A percentile compares a stretch with the other conserved stretches of the same genome.
These are phyloP conservation scores for Helminthosporium solani DNA, from an alignment of 2,329 filamentous ascomycete genomes.

Conservation along the genomic window DNA sequence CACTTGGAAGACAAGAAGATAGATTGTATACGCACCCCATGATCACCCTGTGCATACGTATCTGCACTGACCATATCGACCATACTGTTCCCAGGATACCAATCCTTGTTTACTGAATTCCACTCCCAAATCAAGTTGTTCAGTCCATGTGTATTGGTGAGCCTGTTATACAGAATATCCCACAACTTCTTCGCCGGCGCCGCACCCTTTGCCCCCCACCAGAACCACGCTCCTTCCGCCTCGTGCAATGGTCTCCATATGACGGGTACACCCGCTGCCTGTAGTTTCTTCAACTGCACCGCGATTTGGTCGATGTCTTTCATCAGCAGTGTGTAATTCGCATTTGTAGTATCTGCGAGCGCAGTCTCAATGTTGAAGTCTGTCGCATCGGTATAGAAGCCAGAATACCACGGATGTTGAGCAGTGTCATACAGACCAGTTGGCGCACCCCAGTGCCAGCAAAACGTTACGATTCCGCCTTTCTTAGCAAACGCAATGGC, in stretches of 20 bases:
- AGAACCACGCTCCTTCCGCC: constrained; percentile 55
- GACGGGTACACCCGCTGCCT: constrained; percentile 48
- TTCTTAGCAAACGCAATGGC: constrained; percentile 47
- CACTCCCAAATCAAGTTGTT: constrained; percentile 55
- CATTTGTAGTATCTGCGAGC: constrained; percentile 44
- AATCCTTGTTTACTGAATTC: constrained; percentile 49
- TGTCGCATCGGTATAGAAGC: constrained; percentile 54
- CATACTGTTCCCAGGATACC: constrained; percentile 51
- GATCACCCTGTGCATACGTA: constrained; percentile 47
- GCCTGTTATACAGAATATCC: constrained; percentile 47
- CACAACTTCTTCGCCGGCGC: constrained; percentile 50
- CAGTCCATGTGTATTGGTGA: constrained; percentile 48
- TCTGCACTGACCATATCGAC: constrained; percentile 53
- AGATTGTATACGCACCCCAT: constrained; percentile 40
- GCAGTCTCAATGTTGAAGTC: constrained; percentile 51
- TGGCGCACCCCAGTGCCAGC: constrained; percentile 55
- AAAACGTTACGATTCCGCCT: constrained; percentile 51
- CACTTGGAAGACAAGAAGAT: background rate
- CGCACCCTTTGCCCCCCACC: constrained; percentile 54
- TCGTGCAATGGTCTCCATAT: constrained; percentile 54
- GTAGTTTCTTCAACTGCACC: constrained; percentile 48
- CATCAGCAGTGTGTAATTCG: constrained; percentile 52
- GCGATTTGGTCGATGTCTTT: constrained; percentile 54
- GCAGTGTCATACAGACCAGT: constrained; percentile 50
- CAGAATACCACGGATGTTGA: constrained; percentile 50